A percentile compares a stretch with the other conserved stretches of the same genome.
Conservation (phyloP, 441 rosid species). For the Euphorbia neoarborescens region DNA sequence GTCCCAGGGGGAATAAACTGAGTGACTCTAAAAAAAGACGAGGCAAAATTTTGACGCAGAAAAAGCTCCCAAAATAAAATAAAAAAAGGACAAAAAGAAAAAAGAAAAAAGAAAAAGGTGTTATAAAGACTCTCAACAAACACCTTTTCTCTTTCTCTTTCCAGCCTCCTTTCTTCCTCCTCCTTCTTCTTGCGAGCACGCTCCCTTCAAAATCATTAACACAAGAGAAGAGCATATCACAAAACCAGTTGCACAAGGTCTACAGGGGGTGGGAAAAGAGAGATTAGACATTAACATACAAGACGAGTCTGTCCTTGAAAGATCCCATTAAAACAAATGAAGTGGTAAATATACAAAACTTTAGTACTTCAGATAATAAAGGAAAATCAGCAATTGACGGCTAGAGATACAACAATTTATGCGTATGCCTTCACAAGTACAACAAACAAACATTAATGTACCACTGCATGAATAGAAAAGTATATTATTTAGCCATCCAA, state of each 20-base stretch:
- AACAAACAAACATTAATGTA: neutral
- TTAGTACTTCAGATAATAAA: neutral
- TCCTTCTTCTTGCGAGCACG: constrained; percentile 93
- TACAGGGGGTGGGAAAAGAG: neutral
- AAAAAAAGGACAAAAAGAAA: neutral
- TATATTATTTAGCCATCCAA: neutral
- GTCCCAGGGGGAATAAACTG: neutral
- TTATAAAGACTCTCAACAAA: constrained; percentile 10
- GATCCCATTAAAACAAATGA: neutral
- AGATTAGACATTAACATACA: neutral
- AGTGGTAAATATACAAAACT: neutral
- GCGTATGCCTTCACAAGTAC: neutral
- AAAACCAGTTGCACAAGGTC: neutral
- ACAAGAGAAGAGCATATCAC: constrained; percentile 14
- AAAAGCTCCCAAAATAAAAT: neutral
- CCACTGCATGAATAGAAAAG: neutral
- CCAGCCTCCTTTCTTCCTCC: constrained; percentile 83
- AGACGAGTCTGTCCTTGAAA: neutral
- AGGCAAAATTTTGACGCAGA: neutral
- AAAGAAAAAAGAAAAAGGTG: neutral
- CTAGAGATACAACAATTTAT: neutral
- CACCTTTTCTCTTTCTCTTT: constrained; percentile 92
- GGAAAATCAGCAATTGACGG: neutral
- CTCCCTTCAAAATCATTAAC: constrained; percentile 45
- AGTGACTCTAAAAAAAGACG: neutral